These are phyloP conservation scores for Guyanaporus albipodus DNA, from an alignment of 768 basidiomycete genomes.

Conservation along the genomic window DNA sequence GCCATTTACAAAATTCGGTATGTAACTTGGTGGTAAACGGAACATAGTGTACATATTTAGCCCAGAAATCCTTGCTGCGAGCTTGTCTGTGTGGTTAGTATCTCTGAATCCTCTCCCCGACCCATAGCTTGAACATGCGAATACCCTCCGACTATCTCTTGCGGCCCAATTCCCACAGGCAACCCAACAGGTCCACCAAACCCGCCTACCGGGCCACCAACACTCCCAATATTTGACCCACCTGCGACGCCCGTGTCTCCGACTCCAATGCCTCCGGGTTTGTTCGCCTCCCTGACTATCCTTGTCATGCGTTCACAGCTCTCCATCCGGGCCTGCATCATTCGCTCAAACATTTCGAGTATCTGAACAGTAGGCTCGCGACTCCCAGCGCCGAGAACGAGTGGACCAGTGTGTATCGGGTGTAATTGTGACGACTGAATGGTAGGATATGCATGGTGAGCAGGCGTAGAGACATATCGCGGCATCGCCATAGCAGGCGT, in stretches of 20 bases:
- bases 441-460: slow-evolving; percentile 6
- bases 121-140: slow-evolving; percentile 6
- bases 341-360: slow-evolving; percentile 63
- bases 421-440: slow-evolving; percentile 13
- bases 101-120: slow-evolving; percentile 8
- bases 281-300: slow-evolving; percentile 41
- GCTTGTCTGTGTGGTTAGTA: slow-evolving; percentile 13
- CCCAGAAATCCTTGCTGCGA: slow-evolving; percentile 22
- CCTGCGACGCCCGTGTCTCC: slow-evolving; percentile 7
- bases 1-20: slow-evolving; percentile 10
- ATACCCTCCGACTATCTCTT: slow-evolving; percentile 19
- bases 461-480: slow-evolving; percentile 11
- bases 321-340: slow-evolving; percentile 73
- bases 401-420: slow-evolving; percentile 16
- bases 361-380: slow-evolving; percentile 47
- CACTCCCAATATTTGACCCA: slow-evolving; percentile 16
- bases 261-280: slow-evolving; percentile 14
- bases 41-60: not conserved
- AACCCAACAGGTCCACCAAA: slow-evolving; percentile 28
- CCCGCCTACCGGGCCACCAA: slow-evolving; percentile 29
- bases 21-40: not conserved
- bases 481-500: slow-evolving; percentile 9
- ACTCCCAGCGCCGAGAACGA: slow-evolving; percentile 29
- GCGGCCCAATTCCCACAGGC: slow-evolving; percentile 19
- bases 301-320: slow-evolving; percentile 65